Percentiles rank a stretch among this genome's conserved stretches.
These are phyloP conservation scores for Barnettozyma siamensis DNA, from an alignment of 805 yeast genomes.

Conservation along the genomic window DNA sequence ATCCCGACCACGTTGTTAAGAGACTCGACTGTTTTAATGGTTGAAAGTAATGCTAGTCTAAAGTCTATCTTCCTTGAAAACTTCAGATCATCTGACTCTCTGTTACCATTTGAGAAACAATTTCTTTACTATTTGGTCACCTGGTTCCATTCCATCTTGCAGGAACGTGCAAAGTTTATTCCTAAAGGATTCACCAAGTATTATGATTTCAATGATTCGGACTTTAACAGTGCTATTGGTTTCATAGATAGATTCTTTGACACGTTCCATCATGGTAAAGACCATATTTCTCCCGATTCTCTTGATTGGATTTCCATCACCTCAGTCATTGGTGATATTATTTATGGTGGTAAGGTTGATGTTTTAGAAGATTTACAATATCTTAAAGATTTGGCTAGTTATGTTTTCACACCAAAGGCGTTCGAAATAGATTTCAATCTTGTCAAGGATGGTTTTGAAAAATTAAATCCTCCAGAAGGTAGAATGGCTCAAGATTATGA, in stretches of 20 bases:
- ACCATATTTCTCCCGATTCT: constrained; percentile 39
- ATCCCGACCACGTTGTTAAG: constrained; percentile 55
- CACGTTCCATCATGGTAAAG: constrained; percentile 17
- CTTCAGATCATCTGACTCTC: constrained; percentile 17
- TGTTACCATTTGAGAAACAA: constrained; percentile 37
- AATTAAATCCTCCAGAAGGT: constrained; percentile 42
- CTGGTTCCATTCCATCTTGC: constrained; percentile 67
- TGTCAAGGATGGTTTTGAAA: constrained; percentile 24
- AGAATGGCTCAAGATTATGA: constrained; percentile 28
- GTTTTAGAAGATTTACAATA: constrained; percentile 33
- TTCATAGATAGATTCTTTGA: constrained; percentile 41
- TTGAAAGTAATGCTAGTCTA: constrained; percentile 61
- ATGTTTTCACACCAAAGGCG: constrained; percentile 35
- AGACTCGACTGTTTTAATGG: constrained; percentile 47
- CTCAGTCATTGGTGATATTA: constrained; percentile 44
- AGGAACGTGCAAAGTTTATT: constrained; percentile 50
- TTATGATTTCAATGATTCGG: constrained; percentile 74
- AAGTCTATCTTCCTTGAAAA: constrained; percentile 35
- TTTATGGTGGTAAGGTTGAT: constrained; percentile 63
- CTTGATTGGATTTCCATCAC: constrained; percentile 49
- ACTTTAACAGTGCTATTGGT: constrained; percentile 44
- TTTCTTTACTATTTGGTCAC: constrained; percentile 49
- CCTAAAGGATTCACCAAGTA: constrained; percentile 57
- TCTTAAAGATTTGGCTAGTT: constrained; percentile 30
- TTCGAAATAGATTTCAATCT: constrained; percentile 40